Conservation (phyloP, 2,329 filamentous ascomycete species). For the Ophiostoma himal-ulmi region DNA sequence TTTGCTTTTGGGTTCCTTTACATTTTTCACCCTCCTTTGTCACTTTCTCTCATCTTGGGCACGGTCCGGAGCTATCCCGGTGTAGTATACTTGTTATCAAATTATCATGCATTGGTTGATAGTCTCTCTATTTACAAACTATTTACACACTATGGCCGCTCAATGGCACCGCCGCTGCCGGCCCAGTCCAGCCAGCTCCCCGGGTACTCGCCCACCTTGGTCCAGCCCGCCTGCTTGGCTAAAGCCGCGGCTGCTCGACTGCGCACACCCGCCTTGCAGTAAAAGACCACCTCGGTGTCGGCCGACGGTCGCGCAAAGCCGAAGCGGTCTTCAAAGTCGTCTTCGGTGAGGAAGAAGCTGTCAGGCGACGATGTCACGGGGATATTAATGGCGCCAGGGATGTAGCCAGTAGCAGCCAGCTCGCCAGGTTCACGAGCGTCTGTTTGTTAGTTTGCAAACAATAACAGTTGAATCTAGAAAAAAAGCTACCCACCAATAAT, state of each 20-base stretch:
- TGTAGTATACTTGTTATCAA: background rate
- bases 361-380: constrained; percentile 73
- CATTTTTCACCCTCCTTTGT: background rate
- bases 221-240: constrained; percentile 71
- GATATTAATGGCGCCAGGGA: constrained; percentile 77
- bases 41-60: background rate
- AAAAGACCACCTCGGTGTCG: constrained; percentile 66
- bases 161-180: constrained; percentile 59
- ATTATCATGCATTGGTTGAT: background rate
- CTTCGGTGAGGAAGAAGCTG: constrained; percentile 65
- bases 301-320: constrained; percentile 63
- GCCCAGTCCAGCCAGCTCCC: constrained; percentile 83
- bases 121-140: background rate
- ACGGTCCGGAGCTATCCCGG: background rate
- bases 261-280: constrained; percentile 87
- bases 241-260: constrained; percentile 70
- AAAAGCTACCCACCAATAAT: constrained; percentile 41
- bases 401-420: constrained; percentile 58
- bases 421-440: constrained; percentile 71
- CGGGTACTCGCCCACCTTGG: constrained; percentile 62
- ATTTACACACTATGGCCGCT: constrained; percentile 30
- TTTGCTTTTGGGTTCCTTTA: background rate
- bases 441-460: constrained; percentile 27
- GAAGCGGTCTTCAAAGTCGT: constrained; percentile 78
- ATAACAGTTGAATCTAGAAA: background rate